Percentiles rank a stretch among this genome's conserved stretches.
Evolutionary conservation across 768 basidiomycete genomes (phyloP).

Genomic region (Mrakia frigida): DNA sequence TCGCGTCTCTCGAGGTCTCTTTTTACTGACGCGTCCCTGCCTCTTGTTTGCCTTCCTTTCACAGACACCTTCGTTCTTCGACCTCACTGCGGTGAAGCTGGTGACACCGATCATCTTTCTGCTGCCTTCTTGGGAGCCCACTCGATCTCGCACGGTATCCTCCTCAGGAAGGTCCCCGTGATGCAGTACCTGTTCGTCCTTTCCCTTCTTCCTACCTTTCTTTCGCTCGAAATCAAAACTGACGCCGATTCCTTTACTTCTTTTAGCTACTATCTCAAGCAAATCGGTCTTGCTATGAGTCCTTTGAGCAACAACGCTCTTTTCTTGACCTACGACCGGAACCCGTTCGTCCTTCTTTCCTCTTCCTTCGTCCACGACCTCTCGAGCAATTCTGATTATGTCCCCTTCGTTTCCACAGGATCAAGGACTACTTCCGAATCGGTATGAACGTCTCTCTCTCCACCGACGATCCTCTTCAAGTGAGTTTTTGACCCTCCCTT

Average conservation of each 20-base stretch:
- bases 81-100: conserved; percentile 95
- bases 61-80: conserved; percentile 86
- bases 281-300: conserved; percentile 98
- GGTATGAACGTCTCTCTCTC: conserved; percentile 64
- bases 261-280: conserved; percentile 66
- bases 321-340: conserved; percentile 93
- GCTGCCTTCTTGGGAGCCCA: conserved; percentile 94
- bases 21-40: not conserved
- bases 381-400: not conserved
- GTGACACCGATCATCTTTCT: conserved; percentile 94
- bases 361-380: not conserved
- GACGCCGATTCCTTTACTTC: not conserved
- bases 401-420: not conserved
- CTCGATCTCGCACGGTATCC: conserved; percentile 98
- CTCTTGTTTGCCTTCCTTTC: not conserved
- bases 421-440: conserved; percentile 93
- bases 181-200: conserved; percentile 79
- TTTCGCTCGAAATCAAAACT: not conserved
- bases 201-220: not conserved
- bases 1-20: not conserved
- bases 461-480: conserved; percentile 32
- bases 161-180: conserved; percentile 94
- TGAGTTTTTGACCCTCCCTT: not conserved
- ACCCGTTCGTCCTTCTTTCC: conserved; percentile 52
- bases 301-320: conserved; percentile 96